These are phyloP conservation scores for Coleophoma eucalyptorum DNA, from an alignment of 2,329 filamentous ascomycete species.

Conservation along the genomic window DNA sequence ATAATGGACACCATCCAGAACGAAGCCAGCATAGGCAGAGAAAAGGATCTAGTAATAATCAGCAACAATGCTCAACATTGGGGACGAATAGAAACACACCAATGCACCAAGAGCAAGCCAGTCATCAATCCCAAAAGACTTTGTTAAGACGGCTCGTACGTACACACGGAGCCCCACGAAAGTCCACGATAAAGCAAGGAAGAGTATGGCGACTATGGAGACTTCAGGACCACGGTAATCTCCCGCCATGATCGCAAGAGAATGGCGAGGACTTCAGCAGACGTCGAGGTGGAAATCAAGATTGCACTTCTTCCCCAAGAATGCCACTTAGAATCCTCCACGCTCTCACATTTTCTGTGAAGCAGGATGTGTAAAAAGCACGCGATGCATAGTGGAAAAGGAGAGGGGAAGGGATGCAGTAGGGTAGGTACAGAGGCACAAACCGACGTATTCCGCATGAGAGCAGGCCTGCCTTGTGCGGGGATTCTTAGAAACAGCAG, in stretches of 20 bases:
- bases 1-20: constrained; percentile 10
- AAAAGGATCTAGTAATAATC: constrained; percentile 11
- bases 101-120: constrained; percentile 41
- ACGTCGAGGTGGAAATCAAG: too few species aligned
- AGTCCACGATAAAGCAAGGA: constrained; percentile 32
- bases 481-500: too few species aligned
- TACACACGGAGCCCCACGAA: constrained; percentile 38
- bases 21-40: constrained; percentile 10
- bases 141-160: constrained; percentile 39
- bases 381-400: too few species aligned
- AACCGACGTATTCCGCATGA: too few species aligned
- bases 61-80: neutral
- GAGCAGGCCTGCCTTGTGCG: too few species aligned
- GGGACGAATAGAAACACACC: constrained; percentile 26
- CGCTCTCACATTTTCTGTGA: too few species aligned
- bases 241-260: neutral
- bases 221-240: constrained; percentile 14
- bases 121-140: constrained; percentile 41
- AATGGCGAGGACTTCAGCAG: too few species aligned
- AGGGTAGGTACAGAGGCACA: too few species aligned
- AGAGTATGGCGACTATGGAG: constrained; percentile 17
- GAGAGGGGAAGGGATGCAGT: too few species aligned
- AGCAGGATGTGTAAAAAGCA: too few species aligned
- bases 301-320: too few species aligned
- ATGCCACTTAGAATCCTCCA: too few species aligned